phyloP scores from a whole-genome alignment of 169 alveolate species.

The Plasmodium knowlesi region DNA sequence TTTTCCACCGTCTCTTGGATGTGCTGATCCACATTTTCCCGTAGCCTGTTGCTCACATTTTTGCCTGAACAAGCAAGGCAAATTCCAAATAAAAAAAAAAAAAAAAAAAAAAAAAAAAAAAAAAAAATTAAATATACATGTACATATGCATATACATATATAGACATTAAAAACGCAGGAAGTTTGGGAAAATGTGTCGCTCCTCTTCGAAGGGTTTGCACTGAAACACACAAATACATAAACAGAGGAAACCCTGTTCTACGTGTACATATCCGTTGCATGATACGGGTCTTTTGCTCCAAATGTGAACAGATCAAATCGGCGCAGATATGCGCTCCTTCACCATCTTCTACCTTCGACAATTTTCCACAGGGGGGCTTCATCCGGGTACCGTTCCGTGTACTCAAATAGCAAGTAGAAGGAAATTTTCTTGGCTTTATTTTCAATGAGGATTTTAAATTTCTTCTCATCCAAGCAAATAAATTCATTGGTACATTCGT shows the following conservation, averaged over 20 bases:
- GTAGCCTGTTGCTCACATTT: conserved; percentile 7
- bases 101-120: neutral
- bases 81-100: conserved; percentile 3
- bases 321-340: neutral
- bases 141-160: neutral
- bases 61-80: neutral
- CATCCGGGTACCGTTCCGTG: conserved; percentile 59
- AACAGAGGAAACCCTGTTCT: neutral
- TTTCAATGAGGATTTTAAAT: conserved; percentile 34
- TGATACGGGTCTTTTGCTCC: neutral
- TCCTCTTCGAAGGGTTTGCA: neutral
- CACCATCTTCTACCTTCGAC: conserved; percentile 40
- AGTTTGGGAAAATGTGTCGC: neutral
- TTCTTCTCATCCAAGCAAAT: conserved; percentile 4
- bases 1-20: conserved; percentile 56
- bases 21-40: conserved; percentile 19
- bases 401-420: conserved; percentile 36
- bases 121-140: neutral
- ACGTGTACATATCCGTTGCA: neutral
- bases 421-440: conserved; percentile 49
- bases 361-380: conserved; percentile 42
- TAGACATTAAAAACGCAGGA: neutral
- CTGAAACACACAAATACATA: neutral
- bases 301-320: neutral
- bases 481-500: conserved; percentile 53